A percentile compares a stretch with the other conserved stretches of the same genome.
These are phyloP conservation scores for Pelargonium australe DNA, from an alignment of 441 rosid genomes.

Conservation along the genomic window DNA sequence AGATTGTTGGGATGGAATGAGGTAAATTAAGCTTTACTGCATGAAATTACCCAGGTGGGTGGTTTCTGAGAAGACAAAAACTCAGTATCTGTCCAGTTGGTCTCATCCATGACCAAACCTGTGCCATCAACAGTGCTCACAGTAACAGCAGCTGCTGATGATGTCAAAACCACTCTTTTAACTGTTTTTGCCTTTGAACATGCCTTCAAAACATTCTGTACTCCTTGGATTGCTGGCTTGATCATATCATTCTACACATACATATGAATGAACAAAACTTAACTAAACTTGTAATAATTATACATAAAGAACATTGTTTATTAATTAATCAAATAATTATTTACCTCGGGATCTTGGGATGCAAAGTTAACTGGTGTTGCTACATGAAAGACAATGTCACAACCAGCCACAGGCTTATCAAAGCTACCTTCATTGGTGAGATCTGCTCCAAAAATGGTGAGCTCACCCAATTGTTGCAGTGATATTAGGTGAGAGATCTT, in stretches of 20 bases:
- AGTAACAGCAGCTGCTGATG: constrained; percentile 74
- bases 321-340: not conserved
- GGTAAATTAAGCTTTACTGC: not conserved
- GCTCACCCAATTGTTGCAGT: constrained; percentile 54
- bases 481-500: constrained; percentile 47
- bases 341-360: constrained; percentile 88
- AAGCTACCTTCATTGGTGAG: constrained; percentile 60
- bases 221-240: constrained; percentile 82
- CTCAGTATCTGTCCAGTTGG: constrained; percentile 64
- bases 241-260: constrained; percentile 65
- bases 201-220: constrained; percentile 60
- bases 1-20: not conserved
- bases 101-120: constrained; percentile 57
- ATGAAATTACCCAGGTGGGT: constrained; percentile 60
- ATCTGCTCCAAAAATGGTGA: constrained; percentile 58
- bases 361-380: constrained; percentile 85
- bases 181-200: constrained; percentile 56
- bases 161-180: constrained; percentile 67
- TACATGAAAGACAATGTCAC: constrained; percentile 71
- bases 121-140: constrained; percentile 54
- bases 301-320: not conserved
- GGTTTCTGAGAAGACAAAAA: constrained; percentile 60
- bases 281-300: constrained; percentile 1
- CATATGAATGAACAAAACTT: not conserved
- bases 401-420: constrained; percentile 47